phyloP scores from a whole-genome alignment of 164 flowering plant genomes.

The Berberis vulgaris region DNA sequence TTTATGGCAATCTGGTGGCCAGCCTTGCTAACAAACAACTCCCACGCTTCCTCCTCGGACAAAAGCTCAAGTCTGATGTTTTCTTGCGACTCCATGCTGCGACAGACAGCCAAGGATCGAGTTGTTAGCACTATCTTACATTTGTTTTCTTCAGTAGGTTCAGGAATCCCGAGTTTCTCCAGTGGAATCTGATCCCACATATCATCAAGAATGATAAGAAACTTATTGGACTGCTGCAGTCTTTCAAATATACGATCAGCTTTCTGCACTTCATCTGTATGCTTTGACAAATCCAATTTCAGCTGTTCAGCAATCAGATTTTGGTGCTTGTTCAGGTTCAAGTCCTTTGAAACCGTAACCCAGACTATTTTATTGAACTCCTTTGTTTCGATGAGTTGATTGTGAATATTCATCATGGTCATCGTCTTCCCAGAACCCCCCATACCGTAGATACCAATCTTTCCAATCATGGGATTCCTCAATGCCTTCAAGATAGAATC shows the following conservation, averaged over 20 bases:
- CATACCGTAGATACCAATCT: slow-evolving; percentile 17
- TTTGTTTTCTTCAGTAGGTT: slow-evolving; percentile 11
- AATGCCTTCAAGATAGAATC: not conserved
- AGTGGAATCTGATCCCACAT: slow-evolving; percentile 25
- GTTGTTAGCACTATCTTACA: slow-evolving; percentile 27
- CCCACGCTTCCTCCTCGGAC: slow-evolving; percentile 18
- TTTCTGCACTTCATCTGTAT: slow-evolving; percentile 2
- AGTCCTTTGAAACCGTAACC: slow-evolving; percentile 11
- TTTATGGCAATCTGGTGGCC: slow-evolving; percentile 11
- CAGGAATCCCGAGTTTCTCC: slow-evolving; percentile 20
- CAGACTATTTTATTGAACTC: slow-evolving; percentile 11
- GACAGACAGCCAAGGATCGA: slow-evolving; percentile 16
- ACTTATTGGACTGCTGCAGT: slow-evolving; percentile 13
- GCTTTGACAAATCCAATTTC: slow-evolving; percentile 6
- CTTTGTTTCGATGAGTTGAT: slow-evolving; percentile 1
- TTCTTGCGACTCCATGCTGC: slow-evolving; percentile 22
- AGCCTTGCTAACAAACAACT: slow-evolving; percentile 15
- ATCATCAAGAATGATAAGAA: slow-evolving; percentile 27
- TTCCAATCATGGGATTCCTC: slow-evolving; percentile 6
- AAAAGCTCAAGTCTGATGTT: slow-evolving; percentile 20
- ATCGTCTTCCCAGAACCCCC: slow-evolving; percentile 28
- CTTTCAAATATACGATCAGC: not conserved
- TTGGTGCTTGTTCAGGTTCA: slow-evolving; percentile 9
- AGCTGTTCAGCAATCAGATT: slow-evolving; percentile 3
- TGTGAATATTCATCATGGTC: slow-evolving; percentile 12